Conservation (phyloP, 192 early-diverging fungal species). For the Linnemannia elongata region DNA sequence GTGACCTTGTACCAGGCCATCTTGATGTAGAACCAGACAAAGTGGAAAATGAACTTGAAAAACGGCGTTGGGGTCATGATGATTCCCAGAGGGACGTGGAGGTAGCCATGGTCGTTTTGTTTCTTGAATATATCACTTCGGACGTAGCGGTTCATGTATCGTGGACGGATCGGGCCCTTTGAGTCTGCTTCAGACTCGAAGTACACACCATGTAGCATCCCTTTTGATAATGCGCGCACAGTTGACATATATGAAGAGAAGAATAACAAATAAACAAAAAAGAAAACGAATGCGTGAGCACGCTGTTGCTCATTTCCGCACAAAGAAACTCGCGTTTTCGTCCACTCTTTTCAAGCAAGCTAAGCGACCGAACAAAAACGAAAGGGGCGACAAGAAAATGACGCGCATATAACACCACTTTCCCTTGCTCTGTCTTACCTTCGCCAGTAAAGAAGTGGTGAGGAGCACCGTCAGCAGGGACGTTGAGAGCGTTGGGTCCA, state of each 20-base stretch:
- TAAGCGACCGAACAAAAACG: not conserved
- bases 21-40: constrained; percentile 24
- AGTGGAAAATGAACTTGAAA: not conserved
- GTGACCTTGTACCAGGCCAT: constrained; percentile 14
- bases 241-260: not conserved
- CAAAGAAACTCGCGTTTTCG: not conserved
- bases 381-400: not conserved
- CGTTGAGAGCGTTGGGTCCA: constrained; percentile 38
- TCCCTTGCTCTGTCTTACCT: constrained; percentile 13
- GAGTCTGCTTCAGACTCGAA: constrained; percentile 18
- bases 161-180: constrained; percentile 14
- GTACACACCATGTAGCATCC: constrained; percentile 48
- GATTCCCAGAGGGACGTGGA: constrained; percentile 3
- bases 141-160: constrained; percentile 50
- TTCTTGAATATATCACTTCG: constrained; percentile 36
- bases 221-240: constrained; percentile 3
- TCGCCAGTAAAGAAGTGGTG: constrained; percentile 43
- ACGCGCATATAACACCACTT: not conserved
- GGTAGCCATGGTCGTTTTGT: constrained; percentile 20
- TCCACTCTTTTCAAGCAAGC: not conserved
- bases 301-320: not conserved
- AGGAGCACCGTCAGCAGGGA: constrained; percentile 13
- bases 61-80: constrained; percentile 8
- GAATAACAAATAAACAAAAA: not conserved
- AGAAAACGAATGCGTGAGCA: not conserved